Conservation (phyloP, 768 basidiomycete genomes). For the Tricholoma sp. region DNA sequence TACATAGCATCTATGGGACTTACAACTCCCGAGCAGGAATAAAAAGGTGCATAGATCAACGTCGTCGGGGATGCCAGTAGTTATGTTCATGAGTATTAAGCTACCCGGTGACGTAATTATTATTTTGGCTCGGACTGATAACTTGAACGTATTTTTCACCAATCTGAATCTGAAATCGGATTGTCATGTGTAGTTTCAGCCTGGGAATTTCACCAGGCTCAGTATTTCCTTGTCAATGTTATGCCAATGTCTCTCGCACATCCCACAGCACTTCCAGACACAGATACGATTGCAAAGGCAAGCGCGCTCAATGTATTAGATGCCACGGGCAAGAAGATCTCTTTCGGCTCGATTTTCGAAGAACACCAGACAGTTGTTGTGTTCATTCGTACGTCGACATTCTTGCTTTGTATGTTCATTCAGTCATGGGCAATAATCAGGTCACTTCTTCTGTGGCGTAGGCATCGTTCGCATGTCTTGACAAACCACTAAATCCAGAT, state of each 20-base stretch:
- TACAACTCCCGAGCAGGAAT: slow-evolving; percentile 47
- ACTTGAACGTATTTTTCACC: no score
- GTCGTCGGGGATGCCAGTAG: slow-evolving; percentile 38
- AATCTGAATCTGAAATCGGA: no score
- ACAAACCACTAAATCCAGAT: neutral
- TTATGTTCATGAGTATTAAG: no score
- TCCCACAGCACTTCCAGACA: slow-evolving; percentile 27
- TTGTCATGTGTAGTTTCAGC: no score
- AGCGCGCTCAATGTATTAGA: slow-evolving; percentile 39
- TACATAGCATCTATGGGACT: slow-evolving; percentile 14
- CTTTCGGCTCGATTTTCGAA: slow-evolving; percentile 48
- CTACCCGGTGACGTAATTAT: no score
- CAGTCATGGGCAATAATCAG: slow-evolving; percentile 21
- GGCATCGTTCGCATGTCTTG: slow-evolving; percentile 13
- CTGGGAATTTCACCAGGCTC: no score
- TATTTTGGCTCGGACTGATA: no score
- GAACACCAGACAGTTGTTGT: slow-evolving; percentile 52
- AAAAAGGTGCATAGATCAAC: slow-evolving; percentile 48
- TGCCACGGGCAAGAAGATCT: slow-evolving; percentile 37
- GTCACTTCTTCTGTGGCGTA: slow-evolving; percentile 66
- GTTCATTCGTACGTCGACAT: slow-evolving; percentile 47
- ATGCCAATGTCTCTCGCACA: neutral
- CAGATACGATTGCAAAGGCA: slow-evolving; percentile 30
- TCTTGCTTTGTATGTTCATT: neutral
- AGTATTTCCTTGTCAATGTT: no score